Evolutionary conservation across 305 asterid genomes (phyloP).

Genomic region (Fraxinus platypoda): DNA sequence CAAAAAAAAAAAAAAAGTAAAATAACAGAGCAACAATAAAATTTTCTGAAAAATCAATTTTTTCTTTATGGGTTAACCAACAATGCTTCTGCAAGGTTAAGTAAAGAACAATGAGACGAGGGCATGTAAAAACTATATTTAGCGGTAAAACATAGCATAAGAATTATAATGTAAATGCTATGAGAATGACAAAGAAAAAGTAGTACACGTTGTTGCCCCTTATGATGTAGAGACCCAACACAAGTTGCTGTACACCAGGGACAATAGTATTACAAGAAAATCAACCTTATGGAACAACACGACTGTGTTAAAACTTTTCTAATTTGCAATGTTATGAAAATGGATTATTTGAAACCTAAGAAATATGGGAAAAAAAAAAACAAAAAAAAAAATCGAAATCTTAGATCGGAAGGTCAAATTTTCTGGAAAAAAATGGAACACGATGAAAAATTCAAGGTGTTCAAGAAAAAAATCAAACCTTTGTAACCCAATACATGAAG

Average conservation of each 20-base stretch:
- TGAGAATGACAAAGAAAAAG: background rate
- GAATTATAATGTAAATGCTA: background rate
- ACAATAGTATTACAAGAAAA: background rate
- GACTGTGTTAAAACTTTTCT: background rate
- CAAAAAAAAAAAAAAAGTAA: no score
- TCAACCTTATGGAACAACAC: conserved; percentile 9
- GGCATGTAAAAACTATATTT: background rate
- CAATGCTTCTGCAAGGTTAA: conserved; percentile 66
- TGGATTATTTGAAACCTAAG: no score
- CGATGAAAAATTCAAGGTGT: no score
- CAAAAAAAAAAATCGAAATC: no score
- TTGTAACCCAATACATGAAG: no score
- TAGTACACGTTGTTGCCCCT: conserved; percentile 93
- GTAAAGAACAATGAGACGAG: background rate
- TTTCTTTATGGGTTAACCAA: conserved; percentile 35
- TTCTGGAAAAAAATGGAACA: no score
- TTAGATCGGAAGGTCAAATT: no score
- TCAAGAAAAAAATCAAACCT: no score
- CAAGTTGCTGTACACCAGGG: conserved; percentile 91
- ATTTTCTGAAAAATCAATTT: no score
- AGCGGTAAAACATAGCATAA: background rate
- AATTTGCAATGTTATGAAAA: no score
- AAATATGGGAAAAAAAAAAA: no score
- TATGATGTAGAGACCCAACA: conserved; percentile 92
- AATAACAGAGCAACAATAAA: no score